A percentile compares a stretch with the other conserved stretches of the same genome.
Conservation (phyloP, 371 early-diverging fungal genomes). For the Syncephalastrum monosporum region DNA sequence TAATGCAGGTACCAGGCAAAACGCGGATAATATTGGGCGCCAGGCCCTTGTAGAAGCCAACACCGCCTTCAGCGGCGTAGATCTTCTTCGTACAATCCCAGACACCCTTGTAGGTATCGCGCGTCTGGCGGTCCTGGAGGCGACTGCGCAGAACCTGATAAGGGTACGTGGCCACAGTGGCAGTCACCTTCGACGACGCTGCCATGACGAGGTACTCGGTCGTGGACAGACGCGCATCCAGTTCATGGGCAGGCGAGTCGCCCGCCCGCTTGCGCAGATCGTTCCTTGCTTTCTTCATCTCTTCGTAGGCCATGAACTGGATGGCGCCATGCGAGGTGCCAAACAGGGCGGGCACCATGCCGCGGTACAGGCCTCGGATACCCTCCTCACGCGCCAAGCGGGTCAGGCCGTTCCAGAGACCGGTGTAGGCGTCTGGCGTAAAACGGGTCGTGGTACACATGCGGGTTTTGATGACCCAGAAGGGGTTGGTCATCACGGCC, state of each 20-base stretch:
- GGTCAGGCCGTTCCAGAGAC: constrained; percentile 69
- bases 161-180: constrained; percentile 90
- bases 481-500: constrained; percentile 83
- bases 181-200: constrained; percentile 83
- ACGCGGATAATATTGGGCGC: constrained; percentile 88
- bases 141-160: constrained; percentile 92
- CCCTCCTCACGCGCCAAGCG: constrained; percentile 77
- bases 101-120: constrained; percentile 62
- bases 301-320: constrained; percentile 97
- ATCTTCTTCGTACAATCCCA: constrained; percentile 75
- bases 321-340: constrained; percentile 94
- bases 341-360: constrained; percentile 85
- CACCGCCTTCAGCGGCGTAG: constrained; percentile 69
- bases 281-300: constrained; percentile 79
- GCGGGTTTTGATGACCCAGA: constrained; percentile 95
- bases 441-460: constrained; percentile 76
- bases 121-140: constrained; percentile 63
- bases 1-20: constrained; percentile 93
- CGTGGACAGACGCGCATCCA: constrained; percentile 52
- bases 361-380: constrained; percentile 80
- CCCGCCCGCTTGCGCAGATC: constrained; percentile 33
- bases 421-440: constrained; percentile 73
- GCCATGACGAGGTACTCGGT: constrained; percentile 86
- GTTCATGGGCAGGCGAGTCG: constrained; percentile 25
- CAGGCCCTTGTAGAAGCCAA: constrained; percentile 95